Evolutionary conservation across 495 filamentous ascomycete genomes (phyloP).

Genomic region (Penicillium nucicola): DNA sequence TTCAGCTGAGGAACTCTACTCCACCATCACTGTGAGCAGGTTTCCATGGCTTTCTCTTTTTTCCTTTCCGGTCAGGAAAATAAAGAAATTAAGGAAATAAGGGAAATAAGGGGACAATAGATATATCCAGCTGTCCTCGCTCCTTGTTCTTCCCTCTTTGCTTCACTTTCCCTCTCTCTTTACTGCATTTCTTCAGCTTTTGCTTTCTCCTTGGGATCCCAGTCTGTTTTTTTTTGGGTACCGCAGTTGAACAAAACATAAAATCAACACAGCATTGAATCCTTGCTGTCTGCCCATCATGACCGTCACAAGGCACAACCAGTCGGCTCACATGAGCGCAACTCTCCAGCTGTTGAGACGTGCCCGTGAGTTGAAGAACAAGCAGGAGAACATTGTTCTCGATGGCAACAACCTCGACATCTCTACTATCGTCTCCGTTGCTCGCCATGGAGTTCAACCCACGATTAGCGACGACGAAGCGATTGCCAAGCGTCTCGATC

Average conservation of each 20-base stretch:
- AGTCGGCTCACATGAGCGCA: slow-evolving; percentile 1
- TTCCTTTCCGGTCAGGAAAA: no score
- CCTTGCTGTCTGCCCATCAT: neutral
- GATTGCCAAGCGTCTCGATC: slow-evolving; percentile 7
- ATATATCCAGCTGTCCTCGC: no score
- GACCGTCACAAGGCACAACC: neutral
- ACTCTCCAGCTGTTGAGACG: slow-evolving; percentile 1
- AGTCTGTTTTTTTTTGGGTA: neutral
- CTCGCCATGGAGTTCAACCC: slow-evolving; percentile 10
- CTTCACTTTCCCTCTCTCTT: neutral
- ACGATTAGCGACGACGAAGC: slow-evolving; percentile 8
- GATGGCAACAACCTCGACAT: slow-evolving; percentile 16
- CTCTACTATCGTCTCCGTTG: slow-evolving; percentile 13
- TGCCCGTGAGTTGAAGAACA: neutral
- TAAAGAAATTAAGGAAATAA: no score
- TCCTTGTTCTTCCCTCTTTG: neutral
- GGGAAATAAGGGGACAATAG: no score
- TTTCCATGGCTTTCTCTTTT: neutral
- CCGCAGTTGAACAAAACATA: neutral
- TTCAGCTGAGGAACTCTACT: no score
- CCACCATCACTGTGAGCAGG: no score
- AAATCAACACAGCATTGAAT: neutral
- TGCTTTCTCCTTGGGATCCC: neutral
- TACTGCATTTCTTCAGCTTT: neutral
- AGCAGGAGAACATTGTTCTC: slow-evolving; percentile 8